Percentiles rank a stretch among this genome's conserved stretches.
These are phyloP conservation scores for Salix suchowensis DNA, from an alignment of 345 rosid species.

Conservation along the genomic window DNA sequence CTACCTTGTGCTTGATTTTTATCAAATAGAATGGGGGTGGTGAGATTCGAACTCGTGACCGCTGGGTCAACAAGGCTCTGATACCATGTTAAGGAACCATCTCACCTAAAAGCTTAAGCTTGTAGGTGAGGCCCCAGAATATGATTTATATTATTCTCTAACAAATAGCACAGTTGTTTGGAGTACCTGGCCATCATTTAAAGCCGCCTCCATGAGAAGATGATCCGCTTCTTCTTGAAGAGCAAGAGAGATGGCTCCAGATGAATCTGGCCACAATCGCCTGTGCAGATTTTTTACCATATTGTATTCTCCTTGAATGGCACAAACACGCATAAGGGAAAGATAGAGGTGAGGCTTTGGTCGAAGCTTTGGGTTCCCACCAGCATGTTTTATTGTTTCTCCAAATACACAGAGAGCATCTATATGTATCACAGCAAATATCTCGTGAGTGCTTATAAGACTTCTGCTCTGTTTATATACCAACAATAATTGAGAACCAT, in stretches of 20 bases:
- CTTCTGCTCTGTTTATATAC: not conserved
- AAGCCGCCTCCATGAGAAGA: slow-evolving; percentile 82
- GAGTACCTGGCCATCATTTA: slow-evolving; percentile 61
- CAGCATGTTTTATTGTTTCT: slow-evolving; percentile 59
- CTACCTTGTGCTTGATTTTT: too few relatives aligned
- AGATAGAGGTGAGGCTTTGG: slow-evolving; percentile 79
- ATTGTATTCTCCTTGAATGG: slow-evolving; percentile 47
- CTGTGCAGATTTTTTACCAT: slow-evolving; percentile 53
- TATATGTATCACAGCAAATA: slow-evolving; percentile 20
- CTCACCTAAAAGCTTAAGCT: too few relatives aligned
- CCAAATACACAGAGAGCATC: slow-evolving; percentile 78
- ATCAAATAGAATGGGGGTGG: too few relatives aligned
- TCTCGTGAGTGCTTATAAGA: not conserved
- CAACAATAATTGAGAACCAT: not conserved
- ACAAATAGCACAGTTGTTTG: not conserved
- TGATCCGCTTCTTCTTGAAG: slow-evolving; percentile 67
- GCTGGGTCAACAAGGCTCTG: too few relatives aligned
- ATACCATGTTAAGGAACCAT: too few relatives aligned
- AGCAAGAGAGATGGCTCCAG: slow-evolving; percentile 48
- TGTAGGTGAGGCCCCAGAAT: too few relatives aligned
- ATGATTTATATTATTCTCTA: too few relatives aligned
- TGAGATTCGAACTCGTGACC: too few relatives aligned
- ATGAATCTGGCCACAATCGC: slow-evolving; percentile 62
- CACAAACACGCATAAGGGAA: slow-evolving; percentile 72
- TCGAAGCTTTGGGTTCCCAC: slow-evolving; percentile 37